Base-by-base conservation (phyloP, 2,329 filamentous ascomycete species). In the Colletotrichum siamense region DNA sequence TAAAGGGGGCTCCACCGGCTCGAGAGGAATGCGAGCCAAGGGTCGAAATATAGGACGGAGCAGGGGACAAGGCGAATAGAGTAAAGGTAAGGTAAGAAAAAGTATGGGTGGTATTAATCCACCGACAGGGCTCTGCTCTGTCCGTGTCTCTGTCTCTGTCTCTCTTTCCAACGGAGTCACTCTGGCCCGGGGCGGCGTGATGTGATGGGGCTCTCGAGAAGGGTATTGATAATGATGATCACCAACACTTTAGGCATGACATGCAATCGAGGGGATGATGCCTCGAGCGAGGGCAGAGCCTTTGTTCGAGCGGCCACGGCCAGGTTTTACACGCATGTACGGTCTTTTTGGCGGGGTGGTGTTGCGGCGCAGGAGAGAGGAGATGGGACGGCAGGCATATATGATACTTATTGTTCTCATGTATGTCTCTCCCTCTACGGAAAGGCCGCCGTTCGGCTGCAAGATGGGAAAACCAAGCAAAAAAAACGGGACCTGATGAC, bases 201-300 rank as follows among this genome's bases (percentile, higher is more conserved):
- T 22, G 61, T 22, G 36, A 34, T 28, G 52, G 36, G 39, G 22
- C 28, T 62, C 73, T 63, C 63, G 62, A 68, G 63, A 64, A 66
- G n/a, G 55, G 73, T 55, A 63, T 59, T 64, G 69, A 64, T 73
- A 76, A 76, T 67, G 63, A 49, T 49, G 57, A 69, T 73, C 73
- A 64, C 73, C 69, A 68, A 69, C 57, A 68, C 52, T 72, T 63
- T 62, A 28, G 69, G 73, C n/a, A 67, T 57, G 69, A 61, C 30
- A 55, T 55, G 70, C 34, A 44, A 73, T 62, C 26, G 22, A 34
- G 65, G 30, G 32, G 39, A 67, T 52, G 26, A 67, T 55, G 49
- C 64, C 36, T 67, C 26, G 39, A 32, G 36, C 10, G 44, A 49
- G 44, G 44, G n/a, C 44, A 49, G 6, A 49, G 44, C 44, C 44